Base-by-base conservation (phyloP, 352 stramenopile genomes). In the Peronospora belbahrii region DNA sequence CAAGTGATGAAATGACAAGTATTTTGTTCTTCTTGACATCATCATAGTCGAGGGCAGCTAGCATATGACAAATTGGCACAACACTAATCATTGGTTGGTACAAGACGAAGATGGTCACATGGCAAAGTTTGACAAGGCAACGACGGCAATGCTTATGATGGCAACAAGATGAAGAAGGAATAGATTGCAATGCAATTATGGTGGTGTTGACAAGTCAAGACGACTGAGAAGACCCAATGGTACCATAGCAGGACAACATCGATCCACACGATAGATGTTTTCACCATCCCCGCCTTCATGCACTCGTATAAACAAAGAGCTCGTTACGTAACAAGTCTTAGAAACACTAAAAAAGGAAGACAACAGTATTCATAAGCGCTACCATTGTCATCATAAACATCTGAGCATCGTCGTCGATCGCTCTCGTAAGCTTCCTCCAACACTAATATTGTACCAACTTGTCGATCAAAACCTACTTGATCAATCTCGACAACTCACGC, bases 391-490 rank as follows among this genome's bases (percentile, higher is more conserved):
- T 31, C 20, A 24, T 31, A 3, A 44, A 27, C 36, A 30, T 20
- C 45, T 38, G 39, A n/a, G n/a, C n/a, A n/a, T n/a, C n/a, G n/a
- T n/a, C n/a, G n/a, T n/a, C n/a, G n/a, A n/a, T n/a, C n/a, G n/a
- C 35, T 50, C 32, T 20, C 34, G 23, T 20, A 1, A 27, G 24
- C 41, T 48, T 13, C 31, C 36, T 37, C 30, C 35, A 14, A 48
- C 40, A 49, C 31, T 49, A 62, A 43, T 30, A 36, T 48, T 27
- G 35, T 46, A 62, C 48, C 39, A 56, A 56, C 6, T 50, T 48
- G 53, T 52, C 20, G 47, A 18, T 19, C 28, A 47, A 35, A 22
- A 10, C n/a, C 18, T 19, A n/a, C 15, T n/a, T 34, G 14, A 14
- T 42, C 31, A 2, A 55, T 24, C 42, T 63, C 48, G 36, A 48